A percentile compares a stretch with the other conserved stretches of the same genome.
phyloP scores from a whole-genome alignment of 345 rosid species.

The Camelina sativa region DNA sequence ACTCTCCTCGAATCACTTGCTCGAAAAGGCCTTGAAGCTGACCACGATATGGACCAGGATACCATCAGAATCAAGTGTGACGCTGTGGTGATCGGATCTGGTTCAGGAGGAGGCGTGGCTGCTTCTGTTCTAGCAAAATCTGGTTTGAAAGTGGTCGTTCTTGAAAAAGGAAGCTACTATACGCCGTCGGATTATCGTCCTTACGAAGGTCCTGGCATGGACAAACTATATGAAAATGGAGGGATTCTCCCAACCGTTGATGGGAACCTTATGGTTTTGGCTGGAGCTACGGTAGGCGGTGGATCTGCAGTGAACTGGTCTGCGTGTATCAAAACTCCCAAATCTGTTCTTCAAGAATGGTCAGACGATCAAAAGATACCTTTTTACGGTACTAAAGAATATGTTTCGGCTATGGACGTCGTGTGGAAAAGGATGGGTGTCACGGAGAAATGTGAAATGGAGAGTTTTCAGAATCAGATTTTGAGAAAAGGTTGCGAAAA shows the following conservation, averaged over 20 bases:
- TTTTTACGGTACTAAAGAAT: conserved; percentile 57
- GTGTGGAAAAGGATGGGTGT: conserved; percentile 79
- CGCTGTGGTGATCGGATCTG: conserved; percentile 78
- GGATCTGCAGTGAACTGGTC: conserved; percentile 96
- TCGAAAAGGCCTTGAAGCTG: conserved; percentile 62
- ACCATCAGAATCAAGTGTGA: conserved; percentile 69
- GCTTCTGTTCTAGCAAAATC: conserved; percentile 77
- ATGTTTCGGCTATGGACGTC: conserved; percentile 62
- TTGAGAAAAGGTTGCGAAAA: conserved; percentile 78
- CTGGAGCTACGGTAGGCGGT: conserved; percentile 89
- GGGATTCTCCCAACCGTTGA: conserved; percentile 57
- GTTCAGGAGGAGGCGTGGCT: conserved; percentile 95
- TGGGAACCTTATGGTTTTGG: conserved; percentile 51
- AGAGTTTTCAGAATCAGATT: conserved; percentile 77
- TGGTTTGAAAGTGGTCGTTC: conserved; percentile 72
- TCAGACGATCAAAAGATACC: conserved; percentile 51
- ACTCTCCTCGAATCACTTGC: conserved; percentile 54
- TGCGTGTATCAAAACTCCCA: conserved; percentile 78
- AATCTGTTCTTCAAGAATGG: conserved; percentile 74
- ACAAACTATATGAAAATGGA: conserved; percentile 67
- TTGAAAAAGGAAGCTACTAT: conserved; percentile 87
- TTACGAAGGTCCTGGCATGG: conserved; percentile 65
- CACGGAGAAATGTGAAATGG: conserved; percentile 57
- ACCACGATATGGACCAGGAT: conserved; percentile 33
- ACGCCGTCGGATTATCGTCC: conserved; percentile 58